phyloP scores from a whole-genome alignment of 345 rosid species.

The Mallotus nudiflorus region DNA sequence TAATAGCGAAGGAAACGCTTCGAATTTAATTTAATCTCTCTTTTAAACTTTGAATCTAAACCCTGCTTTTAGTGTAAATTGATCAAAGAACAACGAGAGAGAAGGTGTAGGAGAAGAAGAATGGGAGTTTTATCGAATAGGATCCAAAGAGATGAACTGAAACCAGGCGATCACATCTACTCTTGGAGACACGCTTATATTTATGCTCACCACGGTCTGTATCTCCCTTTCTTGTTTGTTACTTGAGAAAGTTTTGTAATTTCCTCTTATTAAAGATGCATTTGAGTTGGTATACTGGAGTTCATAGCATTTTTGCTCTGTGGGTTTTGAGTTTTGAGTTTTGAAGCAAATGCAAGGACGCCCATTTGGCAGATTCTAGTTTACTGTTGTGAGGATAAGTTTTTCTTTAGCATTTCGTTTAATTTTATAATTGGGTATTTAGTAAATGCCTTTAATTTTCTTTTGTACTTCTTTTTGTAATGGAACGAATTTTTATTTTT shows the following conservation, averaged over 20 bases:
- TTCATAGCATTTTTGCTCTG: background rate
- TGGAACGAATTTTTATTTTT: too few relatives aligned
- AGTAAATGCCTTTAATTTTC: background rate
- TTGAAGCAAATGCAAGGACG: background rate
- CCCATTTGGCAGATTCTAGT: background rate
- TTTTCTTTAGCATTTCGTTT: background rate
- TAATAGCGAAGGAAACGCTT: too few relatives aligned
- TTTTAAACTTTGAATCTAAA: too few relatives aligned
- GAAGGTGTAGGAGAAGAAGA: background rate
- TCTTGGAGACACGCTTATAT: constrained; percentile 71
- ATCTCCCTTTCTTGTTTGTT: constrained; percentile 2
- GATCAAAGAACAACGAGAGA: background rate
- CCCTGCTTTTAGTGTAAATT: too few relatives aligned
- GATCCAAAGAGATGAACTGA: constrained; percentile 49
- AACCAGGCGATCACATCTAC: constrained; percentile 79
- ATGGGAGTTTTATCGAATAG: constrained; percentile 67
- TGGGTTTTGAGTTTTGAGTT: background rate
- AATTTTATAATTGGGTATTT: background rate
- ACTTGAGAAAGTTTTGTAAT: background rate
- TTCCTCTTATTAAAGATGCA: background rate
- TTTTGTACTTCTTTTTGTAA: too few relatives aligned
- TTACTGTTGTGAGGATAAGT: background rate
- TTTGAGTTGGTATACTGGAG: background rate
- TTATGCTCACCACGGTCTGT: constrained; percentile 75
- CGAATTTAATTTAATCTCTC: too few relatives aligned